Conservation (phyloP, 768 basidiomycete species). For the Hericium erinaceus region DNA sequence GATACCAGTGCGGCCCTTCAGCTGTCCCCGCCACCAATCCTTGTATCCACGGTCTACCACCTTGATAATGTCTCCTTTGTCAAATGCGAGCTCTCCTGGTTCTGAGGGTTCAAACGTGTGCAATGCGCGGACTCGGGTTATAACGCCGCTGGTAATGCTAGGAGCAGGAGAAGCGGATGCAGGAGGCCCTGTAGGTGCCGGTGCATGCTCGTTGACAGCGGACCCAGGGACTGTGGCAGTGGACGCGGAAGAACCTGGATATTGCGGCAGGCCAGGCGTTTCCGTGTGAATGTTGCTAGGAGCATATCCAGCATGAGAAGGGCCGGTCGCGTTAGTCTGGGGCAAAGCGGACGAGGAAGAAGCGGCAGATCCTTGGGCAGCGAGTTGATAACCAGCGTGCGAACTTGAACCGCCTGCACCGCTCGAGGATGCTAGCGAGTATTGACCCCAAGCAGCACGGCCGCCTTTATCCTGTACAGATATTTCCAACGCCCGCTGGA, state of each 20-base stretch:
- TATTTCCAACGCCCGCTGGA: constrained; percentile 86
- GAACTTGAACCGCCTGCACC: constrained; percentile 27
- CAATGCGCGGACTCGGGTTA: constrained; percentile 81
- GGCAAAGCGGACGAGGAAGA: constrained; percentile 14
- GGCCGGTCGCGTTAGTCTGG: constrained; percentile 12
- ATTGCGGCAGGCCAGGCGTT: neutral
- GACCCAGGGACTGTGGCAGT: neutral
- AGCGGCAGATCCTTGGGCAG: constrained; percentile 14
- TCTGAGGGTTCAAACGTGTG: constrained; percentile 86
- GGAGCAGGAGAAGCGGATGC: constrained; percentile 19
- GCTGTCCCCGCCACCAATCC: constrained; percentile 95
- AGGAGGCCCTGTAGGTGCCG: constrained; percentile 15
- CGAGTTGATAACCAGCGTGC: constrained; percentile 12
- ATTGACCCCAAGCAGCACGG: constrained; percentile 43
- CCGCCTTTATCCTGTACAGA: constrained; percentile 91
- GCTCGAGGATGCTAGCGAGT: constrained; percentile 28
- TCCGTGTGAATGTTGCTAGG: constrained; percentile 28
- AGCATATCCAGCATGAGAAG: constrained; percentile 45
- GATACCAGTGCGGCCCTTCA: constrained; percentile 85
- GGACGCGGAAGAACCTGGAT: neutral
- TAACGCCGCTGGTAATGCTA: constrained; percentile 25
- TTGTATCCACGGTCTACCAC: constrained; percentile 91
- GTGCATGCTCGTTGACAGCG: constrained; percentile 16
- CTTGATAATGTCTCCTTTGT: constrained; percentile 89
- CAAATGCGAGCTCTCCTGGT: constrained; percentile 83